phyloP scores from a whole-genome alignment of 148 eudicot species.

The Dianthus caryophyllus region DNA sequence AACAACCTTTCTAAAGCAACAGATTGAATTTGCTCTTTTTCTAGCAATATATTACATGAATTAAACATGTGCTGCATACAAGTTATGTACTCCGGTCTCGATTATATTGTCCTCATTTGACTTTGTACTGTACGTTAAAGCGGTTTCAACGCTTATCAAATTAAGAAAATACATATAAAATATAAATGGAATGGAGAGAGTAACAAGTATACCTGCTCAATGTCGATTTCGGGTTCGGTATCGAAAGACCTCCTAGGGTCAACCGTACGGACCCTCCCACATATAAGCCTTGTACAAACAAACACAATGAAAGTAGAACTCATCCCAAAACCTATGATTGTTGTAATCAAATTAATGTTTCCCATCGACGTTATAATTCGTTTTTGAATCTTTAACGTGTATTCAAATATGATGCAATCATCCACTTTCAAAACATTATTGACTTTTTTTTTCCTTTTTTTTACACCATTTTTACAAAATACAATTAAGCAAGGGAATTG shows the following conservation, averaged over 20 bases:
- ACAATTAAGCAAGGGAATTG: conserved; percentile 6
- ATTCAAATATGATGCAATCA: conserved; percentile 6
- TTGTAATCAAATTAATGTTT: conserved; percentile 58
- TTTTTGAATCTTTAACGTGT: background rate
- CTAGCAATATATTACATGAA: background rate
- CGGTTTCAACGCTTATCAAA: too few relatives aligned
- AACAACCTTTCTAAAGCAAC: background rate
- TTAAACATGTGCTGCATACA: background rate
- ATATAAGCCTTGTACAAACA: conserved; percentile 63
- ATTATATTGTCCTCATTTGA: too few relatives aligned
- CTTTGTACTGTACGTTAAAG: too few relatives aligned
- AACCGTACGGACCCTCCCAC: conserved; percentile 49
- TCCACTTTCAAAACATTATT: conserved; percentile 2
- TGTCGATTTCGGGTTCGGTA: conserved; percentile 45
- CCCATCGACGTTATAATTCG: conserved; percentile 29
- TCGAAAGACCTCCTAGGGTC: conserved; percentile 43
- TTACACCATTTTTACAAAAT: too few relatives aligned
- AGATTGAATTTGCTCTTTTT: background rate
- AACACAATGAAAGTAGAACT: conserved; percentile 70
- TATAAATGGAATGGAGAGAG: background rate
- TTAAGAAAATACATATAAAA: background rate
- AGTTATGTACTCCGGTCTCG: too few relatives aligned
- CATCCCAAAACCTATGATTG: conserved; percentile 70
- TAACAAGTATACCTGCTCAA: conserved; percentile 48
- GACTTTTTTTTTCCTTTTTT: background rate